phyloP scores from a whole-genome alignment of 495 filamentous ascomycete species.

The Trichoderma orchidacearum region DNA sequence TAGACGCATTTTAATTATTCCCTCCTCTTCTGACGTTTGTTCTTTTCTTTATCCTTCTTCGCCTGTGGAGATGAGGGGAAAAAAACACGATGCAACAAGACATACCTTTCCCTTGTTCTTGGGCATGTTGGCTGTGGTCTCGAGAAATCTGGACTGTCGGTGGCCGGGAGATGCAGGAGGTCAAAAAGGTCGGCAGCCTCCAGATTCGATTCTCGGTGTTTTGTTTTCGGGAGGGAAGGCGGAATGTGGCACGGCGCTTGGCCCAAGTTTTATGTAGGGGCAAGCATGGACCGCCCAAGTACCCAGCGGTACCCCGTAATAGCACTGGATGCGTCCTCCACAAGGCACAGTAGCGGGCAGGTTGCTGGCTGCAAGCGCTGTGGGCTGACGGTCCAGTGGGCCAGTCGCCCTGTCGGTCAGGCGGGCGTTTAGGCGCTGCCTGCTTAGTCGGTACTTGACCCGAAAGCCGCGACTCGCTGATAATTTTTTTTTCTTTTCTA shows the following conservation, averaged over 20 bases:
- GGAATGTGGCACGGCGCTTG: neutral
- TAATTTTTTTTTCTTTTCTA: too few relatives aligned
- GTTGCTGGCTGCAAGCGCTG: too few relatives aligned
- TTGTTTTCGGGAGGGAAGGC: neutral
- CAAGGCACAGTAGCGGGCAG: too few relatives aligned
- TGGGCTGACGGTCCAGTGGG: too few relatives aligned
- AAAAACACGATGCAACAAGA: constrained; percentile 7
- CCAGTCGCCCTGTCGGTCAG: too few relatives aligned
- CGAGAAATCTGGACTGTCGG: constrained; percentile 1
- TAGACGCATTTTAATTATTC: neutral
- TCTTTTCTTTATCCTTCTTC: constrained; percentile 11
- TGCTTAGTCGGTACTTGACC: too few relatives aligned
- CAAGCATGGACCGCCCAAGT: neutral
- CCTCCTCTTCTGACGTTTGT: neutral
- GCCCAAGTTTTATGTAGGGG: neutral
- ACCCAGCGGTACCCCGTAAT: neutral
- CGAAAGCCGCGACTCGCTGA: too few relatives aligned
- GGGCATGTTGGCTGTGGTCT: constrained; percentile 49
- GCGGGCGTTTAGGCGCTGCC: too few relatives aligned
- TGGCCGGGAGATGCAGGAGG: neutral
- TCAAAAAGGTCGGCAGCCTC: neutral
- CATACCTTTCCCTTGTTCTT: constrained; percentile 98
- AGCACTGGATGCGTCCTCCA: too few relatives aligned
- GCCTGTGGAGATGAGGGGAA: constrained; percentile 17
- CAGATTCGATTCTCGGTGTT: too few relatives aligned